These are phyloP conservation scores for Phytopythium chamaehyphon DNA, from an alignment of 352 stramenopile genomes.

Conservation along the genomic window DNA sequence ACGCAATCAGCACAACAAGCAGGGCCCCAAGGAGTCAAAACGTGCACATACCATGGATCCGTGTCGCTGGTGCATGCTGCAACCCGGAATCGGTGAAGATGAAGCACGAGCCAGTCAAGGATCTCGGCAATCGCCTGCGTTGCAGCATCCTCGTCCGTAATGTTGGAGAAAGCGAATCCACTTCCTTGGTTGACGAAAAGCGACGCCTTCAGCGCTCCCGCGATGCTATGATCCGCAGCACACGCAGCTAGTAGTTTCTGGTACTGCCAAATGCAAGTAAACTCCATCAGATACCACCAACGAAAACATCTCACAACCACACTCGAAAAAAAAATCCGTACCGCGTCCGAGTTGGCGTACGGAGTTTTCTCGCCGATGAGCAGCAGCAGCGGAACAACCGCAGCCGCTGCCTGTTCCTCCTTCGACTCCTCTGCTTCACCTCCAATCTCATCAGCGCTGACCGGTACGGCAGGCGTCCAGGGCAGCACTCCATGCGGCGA, in stretches of 20 bases:
- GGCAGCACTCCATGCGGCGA: constrained; percentile 51
- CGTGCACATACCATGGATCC: constrained; percentile 44
- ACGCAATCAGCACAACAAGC: constrained; percentile 1
- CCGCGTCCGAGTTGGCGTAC: constrained; percentile 55
- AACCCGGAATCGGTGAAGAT: constrained; percentile 80
- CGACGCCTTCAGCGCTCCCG: constrained; percentile 27
- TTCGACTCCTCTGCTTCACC: constrained; percentile 6
- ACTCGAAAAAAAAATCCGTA: constrained; percentile 20
- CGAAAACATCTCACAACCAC: constrained; percentile 1
- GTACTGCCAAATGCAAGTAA: constrained; percentile 27
- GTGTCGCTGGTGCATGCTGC: constrained; percentile 74
- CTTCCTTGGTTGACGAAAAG: constrained; percentile 72
- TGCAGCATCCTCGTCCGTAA: constrained; percentile 87
- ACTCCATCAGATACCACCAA: not conserved
- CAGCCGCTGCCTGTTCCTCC: constrained; percentile 11
- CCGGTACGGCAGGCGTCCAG: constrained; percentile 13
- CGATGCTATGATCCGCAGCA: constrained; percentile 12
- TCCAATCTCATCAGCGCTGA: not conserved
- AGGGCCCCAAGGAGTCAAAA: too few relatives aligned
- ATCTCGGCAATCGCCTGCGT: constrained; percentile 83
- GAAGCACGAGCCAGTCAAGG: constrained; percentile 79
- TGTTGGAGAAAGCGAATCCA: constrained; percentile 85
- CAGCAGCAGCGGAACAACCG: constrained; percentile 50
- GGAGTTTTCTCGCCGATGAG: constrained; percentile 62
- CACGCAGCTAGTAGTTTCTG: constrained; percentile 43